Conservation (phyloP, 2,329 filamentous ascomycete species). For the Epichloe uncinata region DNA sequence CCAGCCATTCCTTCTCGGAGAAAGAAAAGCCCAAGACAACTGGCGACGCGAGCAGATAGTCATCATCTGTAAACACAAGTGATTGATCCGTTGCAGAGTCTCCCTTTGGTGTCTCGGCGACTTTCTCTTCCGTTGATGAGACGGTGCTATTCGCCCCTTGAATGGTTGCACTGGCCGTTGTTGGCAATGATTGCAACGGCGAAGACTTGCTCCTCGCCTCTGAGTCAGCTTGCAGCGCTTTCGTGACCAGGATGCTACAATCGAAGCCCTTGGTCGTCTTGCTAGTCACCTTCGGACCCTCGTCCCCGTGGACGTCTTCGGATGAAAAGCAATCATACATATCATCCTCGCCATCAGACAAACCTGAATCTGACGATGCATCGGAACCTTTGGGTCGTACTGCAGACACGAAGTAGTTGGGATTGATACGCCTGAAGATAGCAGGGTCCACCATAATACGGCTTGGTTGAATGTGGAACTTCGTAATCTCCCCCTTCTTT, state of each 20-base stretch:
- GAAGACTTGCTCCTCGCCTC: conserved; percentile 25
- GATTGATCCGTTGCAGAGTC: conserved; percentile 8
- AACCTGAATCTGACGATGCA: conserved; percentile 35
- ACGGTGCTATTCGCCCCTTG: not conserved
- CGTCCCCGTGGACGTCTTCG: conserved; percentile 28
- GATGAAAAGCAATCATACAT: conserved; percentile 21
- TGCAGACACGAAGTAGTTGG: conserved; percentile 67
- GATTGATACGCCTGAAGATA: conserved; percentile 71
- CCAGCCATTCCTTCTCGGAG: conserved; percentile 79
- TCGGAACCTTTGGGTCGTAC: conserved; percentile 62
- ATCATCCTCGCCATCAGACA: conserved; percentile 28
- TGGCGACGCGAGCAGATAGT: conserved; percentile 71
- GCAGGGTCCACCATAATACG: conserved; percentile 80
- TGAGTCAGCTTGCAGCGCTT: conserved; percentile 15
- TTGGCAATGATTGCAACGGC: conserved; percentile 41
- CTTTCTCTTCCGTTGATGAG: conserved; percentile 2
- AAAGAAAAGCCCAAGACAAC: conserved; percentile 82
- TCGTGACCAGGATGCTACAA: conserved; percentile 16
- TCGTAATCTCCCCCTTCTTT: conserved; percentile 49
- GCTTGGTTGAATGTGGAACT: conserved; percentile 75
- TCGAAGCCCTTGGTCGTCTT: not conserved
- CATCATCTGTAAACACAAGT: conserved; percentile 62
- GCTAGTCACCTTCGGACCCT: conserved; percentile 12
- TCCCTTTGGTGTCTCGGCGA: conserved; percentile 5
- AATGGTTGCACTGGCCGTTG: conserved; percentile 10